These are phyloP conservation scores for Prosopis cineraria DNA, from an alignment of 306 rosid genomes.

Conservation along the genomic window DNA sequence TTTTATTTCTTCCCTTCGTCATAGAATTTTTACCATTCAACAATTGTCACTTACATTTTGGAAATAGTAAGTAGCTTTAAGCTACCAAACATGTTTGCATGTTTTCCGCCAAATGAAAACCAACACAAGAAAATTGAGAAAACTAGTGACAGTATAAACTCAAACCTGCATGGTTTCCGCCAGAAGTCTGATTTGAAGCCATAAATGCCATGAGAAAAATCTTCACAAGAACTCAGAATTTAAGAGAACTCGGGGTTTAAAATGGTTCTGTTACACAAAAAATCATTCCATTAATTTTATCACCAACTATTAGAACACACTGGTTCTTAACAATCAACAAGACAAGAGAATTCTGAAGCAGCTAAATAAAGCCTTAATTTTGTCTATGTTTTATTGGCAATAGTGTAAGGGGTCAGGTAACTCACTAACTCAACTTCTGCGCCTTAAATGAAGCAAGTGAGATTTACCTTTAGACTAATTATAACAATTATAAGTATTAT, in stretches of 20 bases:
- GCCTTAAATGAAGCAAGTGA: background rate
- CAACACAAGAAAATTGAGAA: background rate
- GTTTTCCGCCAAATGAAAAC: background rate
- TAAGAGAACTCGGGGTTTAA: slow-evolving; percentile 24
- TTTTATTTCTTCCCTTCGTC: background rate
- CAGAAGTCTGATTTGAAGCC: slow-evolving; percentile 50
- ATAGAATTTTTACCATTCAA: background rate
- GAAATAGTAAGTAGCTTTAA: background rate
- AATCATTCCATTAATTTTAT: slow-evolving; percentile 15
- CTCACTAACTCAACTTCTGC: background rate
- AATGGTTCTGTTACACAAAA: slow-evolving; percentile 22
- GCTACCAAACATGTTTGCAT: background rate
- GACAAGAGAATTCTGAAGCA: background rate
- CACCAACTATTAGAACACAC: slow-evolving; percentile 30
- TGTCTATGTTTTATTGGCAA: background rate
- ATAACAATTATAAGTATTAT: no score
- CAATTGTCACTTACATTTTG: background rate
- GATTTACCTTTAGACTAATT: background rate
- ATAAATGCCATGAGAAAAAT: slow-evolving; percentile 53
- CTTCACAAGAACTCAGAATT: slow-evolving; percentile 12
- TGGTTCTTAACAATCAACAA: background rate
- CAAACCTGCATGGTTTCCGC: slow-evolving; percentile 55
- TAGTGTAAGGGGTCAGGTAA: background rate
- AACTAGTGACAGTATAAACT: background rate
- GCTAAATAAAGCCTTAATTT: background rate